These are phyloP conservation scores for Mercurialis annua DNA, from an alignment of 345 rosid species.

Conservation along the genomic window DNA sequence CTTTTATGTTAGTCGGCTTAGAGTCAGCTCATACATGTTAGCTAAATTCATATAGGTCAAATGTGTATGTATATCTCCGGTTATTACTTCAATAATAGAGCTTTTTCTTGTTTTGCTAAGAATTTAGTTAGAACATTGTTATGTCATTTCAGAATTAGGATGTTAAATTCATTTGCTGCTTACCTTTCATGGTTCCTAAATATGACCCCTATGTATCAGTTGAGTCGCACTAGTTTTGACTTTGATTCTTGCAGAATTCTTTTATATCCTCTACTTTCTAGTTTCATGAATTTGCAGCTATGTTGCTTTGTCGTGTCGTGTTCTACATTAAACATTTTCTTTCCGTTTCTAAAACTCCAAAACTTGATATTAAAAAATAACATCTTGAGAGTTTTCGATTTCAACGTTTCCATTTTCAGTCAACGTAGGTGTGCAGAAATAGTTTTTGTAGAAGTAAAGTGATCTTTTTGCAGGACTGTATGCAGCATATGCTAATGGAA, in stretches of 20 bases:
- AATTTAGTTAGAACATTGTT: not conserved
- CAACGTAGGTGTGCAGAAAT: too few species aligned
- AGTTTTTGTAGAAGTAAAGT: not conserved
- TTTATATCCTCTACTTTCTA: not conserved
- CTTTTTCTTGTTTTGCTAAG: not conserved
- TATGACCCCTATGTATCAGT: not conserved
- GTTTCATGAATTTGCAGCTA: not conserved
- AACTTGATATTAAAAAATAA: too few species aligned
- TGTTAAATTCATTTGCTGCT: not conserved
- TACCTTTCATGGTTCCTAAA: not conserved
- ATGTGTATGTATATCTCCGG: slow-evolving; percentile 18
- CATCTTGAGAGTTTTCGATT: too few species aligned
- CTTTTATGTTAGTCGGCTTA: slow-evolving; percentile 6
- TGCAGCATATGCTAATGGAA: not conserved
- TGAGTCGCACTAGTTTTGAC: not conserved
- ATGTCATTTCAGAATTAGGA: not conserved
- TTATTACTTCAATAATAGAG: slow-evolving; percentile 8
- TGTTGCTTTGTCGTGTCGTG: too few species aligned
- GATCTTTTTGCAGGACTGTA: not conserved
- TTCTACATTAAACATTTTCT: too few species aligned
- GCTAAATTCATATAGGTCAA: slow-evolving; percentile 12
- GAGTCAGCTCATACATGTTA: slow-evolving; percentile 18
- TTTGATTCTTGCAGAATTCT: not conserved
- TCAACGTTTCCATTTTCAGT: too few species aligned
- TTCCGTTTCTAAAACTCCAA: too few species aligned